Percentiles rank a stretch among this genome's conserved stretches.
These are phyloP conservation scores for Pyrenula aspistea DNA, from an alignment of 495 filamentous ascomycete genomes.

Conservation along the genomic window DNA sequence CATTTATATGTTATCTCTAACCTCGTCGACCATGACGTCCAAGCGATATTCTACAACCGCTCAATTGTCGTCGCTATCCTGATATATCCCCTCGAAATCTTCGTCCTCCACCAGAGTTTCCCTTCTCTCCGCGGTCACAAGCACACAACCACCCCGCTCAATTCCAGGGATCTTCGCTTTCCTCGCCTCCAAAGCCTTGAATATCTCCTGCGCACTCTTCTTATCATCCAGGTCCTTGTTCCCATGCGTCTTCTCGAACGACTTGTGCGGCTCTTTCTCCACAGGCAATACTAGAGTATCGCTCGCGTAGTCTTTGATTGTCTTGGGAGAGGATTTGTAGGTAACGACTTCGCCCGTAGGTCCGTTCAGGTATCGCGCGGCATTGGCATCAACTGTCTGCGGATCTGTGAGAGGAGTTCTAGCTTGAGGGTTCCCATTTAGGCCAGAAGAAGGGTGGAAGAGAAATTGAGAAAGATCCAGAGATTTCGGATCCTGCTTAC, in stretches of 20 bases:
- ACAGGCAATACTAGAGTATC: constrained; percentile 8
- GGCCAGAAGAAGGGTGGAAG: constrained; percentile 3
- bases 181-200: constrained; percentile 25
- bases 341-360: neutral
- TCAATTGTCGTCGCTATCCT: constrained; percentile 13
- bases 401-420: neutral
- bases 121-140: constrained; percentile 25
- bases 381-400: constrained; percentile 4
- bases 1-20: neutral
- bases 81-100: constrained; percentile 19
- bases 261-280: constrained; percentile 16
- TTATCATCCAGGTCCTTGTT: constrained; percentile 17
- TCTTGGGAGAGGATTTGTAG: neutral
- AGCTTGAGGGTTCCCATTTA: constrained; percentile 2
- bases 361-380: constrained; percentile 6
- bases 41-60: neutral
- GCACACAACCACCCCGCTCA: constrained; percentile 29
- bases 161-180: constrained; percentile 33
- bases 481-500: constrained; percentile 22
- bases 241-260: constrained; percentile 26
- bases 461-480: constrained; percentile 4
- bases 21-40: neutral
- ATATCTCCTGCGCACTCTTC: constrained; percentile 23
- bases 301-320: neutral
- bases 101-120: constrained; percentile 29